Conservation (phyloP, 176 grass and related monocot genomes). For the Sorghum bicolor region Sorghum_bicolor_NCBIv3 NC_012873.2:55651001-55651500, state of each 20-base stretch:
- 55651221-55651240: neutral
- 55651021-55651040: no score
- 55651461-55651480: slow-evolving; percentile 34
- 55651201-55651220: no score
- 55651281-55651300: neutral
- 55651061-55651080: neutral
- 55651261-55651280: neutral
- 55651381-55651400: neutral
- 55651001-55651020: no score
- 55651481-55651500: slow-evolving; percentile 35
- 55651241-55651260: neutral
- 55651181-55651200: neutral
- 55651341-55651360: neutral
- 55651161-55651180: neutral
- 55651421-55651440: neutral
- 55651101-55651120: neutral
- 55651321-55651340: slow-evolving; percentile 5
- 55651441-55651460: neutral
- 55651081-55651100: neutral
- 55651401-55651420: neutral
- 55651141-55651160: neutral
- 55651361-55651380: neutral
- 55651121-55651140: neutral
- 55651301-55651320: neutral
- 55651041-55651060: no score